Conservation (phyloP, 1,284 basidiomycete genomes). For the Fomitiporia mediterranea region DNA sequence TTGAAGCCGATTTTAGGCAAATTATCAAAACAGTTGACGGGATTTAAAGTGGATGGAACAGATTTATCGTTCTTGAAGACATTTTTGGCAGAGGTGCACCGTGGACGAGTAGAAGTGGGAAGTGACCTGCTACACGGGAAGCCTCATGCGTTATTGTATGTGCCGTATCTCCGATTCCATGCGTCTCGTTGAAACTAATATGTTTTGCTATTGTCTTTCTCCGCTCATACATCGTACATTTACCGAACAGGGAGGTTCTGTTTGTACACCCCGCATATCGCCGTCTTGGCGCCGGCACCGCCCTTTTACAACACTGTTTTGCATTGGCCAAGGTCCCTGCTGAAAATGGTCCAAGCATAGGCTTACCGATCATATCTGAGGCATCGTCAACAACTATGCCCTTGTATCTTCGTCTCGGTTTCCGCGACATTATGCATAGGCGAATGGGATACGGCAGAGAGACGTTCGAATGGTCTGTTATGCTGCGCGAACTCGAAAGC, state of each 20-base stretch:
- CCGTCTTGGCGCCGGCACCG: background rate
- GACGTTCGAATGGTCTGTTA: background rate
- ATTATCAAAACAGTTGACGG: background rate
- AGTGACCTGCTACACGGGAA: background rate
- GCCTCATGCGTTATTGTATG: background rate
- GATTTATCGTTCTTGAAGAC: background rate
- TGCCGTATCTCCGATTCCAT: background rate
- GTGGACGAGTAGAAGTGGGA: background rate
- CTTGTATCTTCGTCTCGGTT: background rate
- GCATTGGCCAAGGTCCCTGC: background rate
- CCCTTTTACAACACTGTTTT: background rate
- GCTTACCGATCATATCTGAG: background rate
- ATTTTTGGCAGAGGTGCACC: background rate
- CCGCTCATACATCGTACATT: too few relatives aligned
- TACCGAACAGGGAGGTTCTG: background rate
- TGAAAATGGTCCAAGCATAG: too few relatives aligned
- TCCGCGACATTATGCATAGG: background rate
- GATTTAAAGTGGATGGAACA: background rate
- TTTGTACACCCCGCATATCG: slow-evolving; percentile 1
- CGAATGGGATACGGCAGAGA: background rate
- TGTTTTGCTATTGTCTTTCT: too few relatives aligned
- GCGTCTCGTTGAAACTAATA: background rate
- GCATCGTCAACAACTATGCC: background rate
- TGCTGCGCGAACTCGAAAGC: background rate
- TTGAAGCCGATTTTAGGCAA: background rate